Conservation (phyloP, 371 early-diverging fungal species). For the Apophysomyces sp. region DNA sequence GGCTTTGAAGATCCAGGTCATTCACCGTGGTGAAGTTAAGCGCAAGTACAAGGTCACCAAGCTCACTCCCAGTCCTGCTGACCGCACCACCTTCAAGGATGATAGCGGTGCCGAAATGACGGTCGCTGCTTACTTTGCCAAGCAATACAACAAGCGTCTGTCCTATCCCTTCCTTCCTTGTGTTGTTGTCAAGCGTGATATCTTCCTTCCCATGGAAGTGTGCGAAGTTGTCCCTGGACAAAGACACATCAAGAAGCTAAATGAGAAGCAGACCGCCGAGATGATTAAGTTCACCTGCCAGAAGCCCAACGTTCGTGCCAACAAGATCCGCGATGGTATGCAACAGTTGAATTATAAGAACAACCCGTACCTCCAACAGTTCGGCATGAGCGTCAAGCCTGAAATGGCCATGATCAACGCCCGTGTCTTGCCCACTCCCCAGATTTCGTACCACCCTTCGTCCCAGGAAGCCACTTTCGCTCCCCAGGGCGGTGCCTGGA, state of each 20-base stretch:
- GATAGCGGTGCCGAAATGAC: slow-evolving; percentile 51
- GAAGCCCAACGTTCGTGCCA: slow-evolving; percentile 71
- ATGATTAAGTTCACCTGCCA: slow-evolving; percentile 94
- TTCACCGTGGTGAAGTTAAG: slow-evolving; percentile 71
- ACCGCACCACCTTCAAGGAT: slow-evolving; percentile 66
- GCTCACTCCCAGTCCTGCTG: slow-evolving; percentile 68
- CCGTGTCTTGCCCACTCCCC: slow-evolving; percentile 80
- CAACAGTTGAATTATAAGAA: slow-evolving; percentile 49
- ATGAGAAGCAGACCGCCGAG: slow-evolving; percentile 88
- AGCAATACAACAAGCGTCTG: slow-evolving; percentile 71
- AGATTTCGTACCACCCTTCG: slow-evolving; percentile 64
- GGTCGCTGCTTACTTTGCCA: slow-evolving; percentile 78
- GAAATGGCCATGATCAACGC: slow-evolving; percentile 61
- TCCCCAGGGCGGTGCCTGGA: slow-evolving; percentile 90
- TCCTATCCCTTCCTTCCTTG: slow-evolving; percentile 86
- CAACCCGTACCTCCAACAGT: slow-evolving; percentile 63
- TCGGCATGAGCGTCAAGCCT: slow-evolving; percentile 69
- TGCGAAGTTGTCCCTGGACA: slow-evolving; percentile 87
- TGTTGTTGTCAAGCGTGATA: slow-evolving; percentile 63
- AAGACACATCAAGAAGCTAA: slow-evolving; percentile 76
- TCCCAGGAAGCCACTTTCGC: slow-evolving; percentile 61
- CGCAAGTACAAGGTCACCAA: slow-evolving; percentile 70
- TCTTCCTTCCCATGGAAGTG: slow-evolving; percentile 88
- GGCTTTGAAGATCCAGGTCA: slow-evolving; percentile 70
- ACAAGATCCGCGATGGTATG: slow-evolving; percentile 60